These are phyloP conservation scores for Paramyrothecium roridum DNA, from an alignment of 2,329 filamentous ascomycete genomes.

Conservation along the genomic window DNA sequence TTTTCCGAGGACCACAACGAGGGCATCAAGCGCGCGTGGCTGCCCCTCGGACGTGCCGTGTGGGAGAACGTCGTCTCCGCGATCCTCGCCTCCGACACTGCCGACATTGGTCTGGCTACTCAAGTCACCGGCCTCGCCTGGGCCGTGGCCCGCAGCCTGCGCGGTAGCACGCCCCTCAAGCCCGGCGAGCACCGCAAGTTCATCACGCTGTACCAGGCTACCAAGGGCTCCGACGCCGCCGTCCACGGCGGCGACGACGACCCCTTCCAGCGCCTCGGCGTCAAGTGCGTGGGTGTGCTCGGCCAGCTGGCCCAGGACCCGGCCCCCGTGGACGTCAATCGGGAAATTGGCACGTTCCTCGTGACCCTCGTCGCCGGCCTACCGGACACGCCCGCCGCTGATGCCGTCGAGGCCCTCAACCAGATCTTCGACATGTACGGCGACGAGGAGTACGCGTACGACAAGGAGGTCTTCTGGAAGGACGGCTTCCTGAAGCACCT, in stretches of 20 bases:
- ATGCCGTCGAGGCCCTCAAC: constrained; percentile 62
- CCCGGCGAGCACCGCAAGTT: constrained; percentile 59
- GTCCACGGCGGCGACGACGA: constrained; percentile 36
- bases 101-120: constrained; percentile 59
- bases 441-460: constrained; percentile 56
- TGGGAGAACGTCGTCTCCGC: constrained; percentile 56
- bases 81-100: constrained; percentile 58
- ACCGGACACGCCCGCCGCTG: constrained; percentile 52
- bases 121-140: constrained; percentile 63
- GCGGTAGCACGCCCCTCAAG: constrained; percentile 43
- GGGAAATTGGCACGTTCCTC: constrained; percentile 62
- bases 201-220: constrained; percentile 62
- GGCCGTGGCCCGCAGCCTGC: constrained; percentile 57
- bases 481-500: constrained; percentile 58
- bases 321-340: constrained; percentile 51
- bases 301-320: constrained; percentile 59
- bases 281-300: constrained; percentile 65
- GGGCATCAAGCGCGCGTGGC: constrained; percentile 52
- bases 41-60: constrained; percentile 48
- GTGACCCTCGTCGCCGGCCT: constrained; percentile 50
- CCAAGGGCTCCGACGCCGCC: constrained; percentile 31
- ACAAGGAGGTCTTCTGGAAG: constrained; percentile 62
- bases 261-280: constrained; percentile 59
- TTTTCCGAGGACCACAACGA: constrained; percentile 52
- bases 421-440: constrained; percentile 67